Base-by-base conservation (phyloP, 176 grass and related monocot species). In the Triticum dicoccoides region DNA sequence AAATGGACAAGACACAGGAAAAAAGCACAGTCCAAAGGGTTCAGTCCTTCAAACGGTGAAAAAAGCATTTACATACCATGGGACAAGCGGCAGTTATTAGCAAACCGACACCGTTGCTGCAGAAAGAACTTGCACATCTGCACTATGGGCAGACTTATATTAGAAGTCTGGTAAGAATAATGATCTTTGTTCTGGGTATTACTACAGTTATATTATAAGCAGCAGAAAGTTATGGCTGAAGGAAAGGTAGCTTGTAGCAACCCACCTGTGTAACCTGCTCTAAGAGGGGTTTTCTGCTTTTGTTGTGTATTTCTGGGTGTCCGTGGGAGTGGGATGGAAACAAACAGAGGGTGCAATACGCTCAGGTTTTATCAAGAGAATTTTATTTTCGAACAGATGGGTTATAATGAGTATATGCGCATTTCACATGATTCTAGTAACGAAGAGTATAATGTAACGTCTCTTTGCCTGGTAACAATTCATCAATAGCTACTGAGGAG, bases 61-160 rank as follows among this genome's bases (percentile, higher is more conserved):
- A 76, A 78, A 89, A 87, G 49, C 61, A 34, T 78, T 79, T 75
- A 95, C 93, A 93, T 92, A 98, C 96, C 96, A 92, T 98, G 96
- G 71, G 96, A 98, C 83, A 92, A 84, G 77, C 96, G 90, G 90
- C 96, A 98, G 86, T 92, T 98, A 87, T 88, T 93, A 89, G 84
- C 93, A 90, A 95, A 98, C 70, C 93, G 90, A 91, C 96, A 98
- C 94, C 96, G 91, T 86, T 98, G 93, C 84, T 98, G 96, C 77
- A 91, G 96, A 93, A 98, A 98, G 88, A 98, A 98, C 93, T 92
- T 95, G 89, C 96, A 98, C 91, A 94, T 98, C 96, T 98, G 91
- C 88, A 87, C 80, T 92, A 89, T 35, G 87, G 70, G 79, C 73
- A 80, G 80, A 91, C 62, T 80, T 89, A 59, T 81, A 86, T 97